These are phyloP conservation scores for Chrysanthemum seticuspe DNA, from an alignment of 129 eudicot genomes.

Conservation along the genomic window DNA sequence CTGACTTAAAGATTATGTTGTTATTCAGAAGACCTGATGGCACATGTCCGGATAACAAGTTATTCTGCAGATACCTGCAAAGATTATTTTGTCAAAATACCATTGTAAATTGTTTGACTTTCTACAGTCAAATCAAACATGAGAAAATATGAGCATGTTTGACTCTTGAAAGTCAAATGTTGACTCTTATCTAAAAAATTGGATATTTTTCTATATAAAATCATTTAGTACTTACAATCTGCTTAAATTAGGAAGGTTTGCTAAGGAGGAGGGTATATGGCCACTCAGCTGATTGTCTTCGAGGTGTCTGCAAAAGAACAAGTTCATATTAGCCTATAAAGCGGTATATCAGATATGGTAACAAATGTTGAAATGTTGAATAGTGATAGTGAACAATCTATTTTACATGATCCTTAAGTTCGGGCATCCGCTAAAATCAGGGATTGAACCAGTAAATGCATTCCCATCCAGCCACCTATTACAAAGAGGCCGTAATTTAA, in stretches of 20 bases:
- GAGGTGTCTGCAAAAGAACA: constrained; percentile 55
- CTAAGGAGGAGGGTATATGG: constrained; percentile 64
- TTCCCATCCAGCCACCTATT: constrained; percentile 93
- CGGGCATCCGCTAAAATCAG: constrained; percentile 84
- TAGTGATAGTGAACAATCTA: background rate
- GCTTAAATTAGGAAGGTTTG: constrained; percentile 58
- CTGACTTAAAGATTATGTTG: constrained; percentile 69
- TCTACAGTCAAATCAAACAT: background rate
- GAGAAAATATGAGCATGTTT: background rate
- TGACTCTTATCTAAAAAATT: background rate
- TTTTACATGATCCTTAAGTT: constrained; percentile 72
- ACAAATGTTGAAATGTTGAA: background rate
- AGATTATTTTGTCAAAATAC: constrained; percentile 14
- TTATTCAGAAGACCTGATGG: constrained; percentile 66
- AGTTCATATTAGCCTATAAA: constrained; percentile 13
- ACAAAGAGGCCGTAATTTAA: background rate
- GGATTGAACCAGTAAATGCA: constrained; percentile 70
- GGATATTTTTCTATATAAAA: background rate
- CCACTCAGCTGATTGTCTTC: constrained; percentile 88
- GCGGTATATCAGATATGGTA: background rate
- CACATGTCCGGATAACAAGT: constrained; percentile 66
- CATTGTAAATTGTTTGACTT: background rate
- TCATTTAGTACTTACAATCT: constrained; percentile 66
- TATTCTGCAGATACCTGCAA: constrained; percentile 86
- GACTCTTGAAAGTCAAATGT: background rate